phyloP scores from a whole-genome alignment of 441 rosid genomes.

The Arabidopsis lyrata region DNA sequence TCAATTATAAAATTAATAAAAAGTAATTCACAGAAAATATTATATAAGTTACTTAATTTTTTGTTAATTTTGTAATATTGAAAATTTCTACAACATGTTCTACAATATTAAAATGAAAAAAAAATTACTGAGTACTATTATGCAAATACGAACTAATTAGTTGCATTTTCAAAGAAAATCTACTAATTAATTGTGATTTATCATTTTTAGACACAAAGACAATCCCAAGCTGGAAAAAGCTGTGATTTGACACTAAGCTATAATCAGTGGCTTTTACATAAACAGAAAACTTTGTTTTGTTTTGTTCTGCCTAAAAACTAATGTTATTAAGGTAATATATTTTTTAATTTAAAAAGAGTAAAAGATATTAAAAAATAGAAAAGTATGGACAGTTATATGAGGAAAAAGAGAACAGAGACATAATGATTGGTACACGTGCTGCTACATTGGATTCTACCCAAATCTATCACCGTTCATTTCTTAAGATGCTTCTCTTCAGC shows the following conservation, averaged over 20 bases:
- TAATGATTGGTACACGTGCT: conserved; percentile 4
- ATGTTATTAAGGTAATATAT: neutral
- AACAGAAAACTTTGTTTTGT: neutral
- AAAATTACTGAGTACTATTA: neutral
- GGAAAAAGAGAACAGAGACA: neutral
- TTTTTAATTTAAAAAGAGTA: neutral
- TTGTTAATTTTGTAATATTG: neutral
- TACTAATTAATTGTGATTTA: neutral
- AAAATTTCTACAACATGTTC: neutral
- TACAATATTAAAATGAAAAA: neutral
- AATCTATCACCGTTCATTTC: neutral
- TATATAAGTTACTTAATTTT: neutral
- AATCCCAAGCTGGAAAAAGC: neutral
- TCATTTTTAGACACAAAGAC: neutral
- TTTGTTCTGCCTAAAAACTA: neutral
- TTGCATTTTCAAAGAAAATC: neutral
- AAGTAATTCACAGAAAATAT: neutral
- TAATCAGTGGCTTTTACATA: neutral
- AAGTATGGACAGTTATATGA: neutral
- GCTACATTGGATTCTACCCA: neutral
- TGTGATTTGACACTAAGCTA: neutral
- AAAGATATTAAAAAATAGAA: neutral
- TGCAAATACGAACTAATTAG: neutral
- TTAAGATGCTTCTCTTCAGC: neutral
- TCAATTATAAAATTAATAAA: neutral